phyloP scores from a whole-genome alignment of 2,329 filamentous ascomycete species.

The Aspergillus ibericus region DNA sequence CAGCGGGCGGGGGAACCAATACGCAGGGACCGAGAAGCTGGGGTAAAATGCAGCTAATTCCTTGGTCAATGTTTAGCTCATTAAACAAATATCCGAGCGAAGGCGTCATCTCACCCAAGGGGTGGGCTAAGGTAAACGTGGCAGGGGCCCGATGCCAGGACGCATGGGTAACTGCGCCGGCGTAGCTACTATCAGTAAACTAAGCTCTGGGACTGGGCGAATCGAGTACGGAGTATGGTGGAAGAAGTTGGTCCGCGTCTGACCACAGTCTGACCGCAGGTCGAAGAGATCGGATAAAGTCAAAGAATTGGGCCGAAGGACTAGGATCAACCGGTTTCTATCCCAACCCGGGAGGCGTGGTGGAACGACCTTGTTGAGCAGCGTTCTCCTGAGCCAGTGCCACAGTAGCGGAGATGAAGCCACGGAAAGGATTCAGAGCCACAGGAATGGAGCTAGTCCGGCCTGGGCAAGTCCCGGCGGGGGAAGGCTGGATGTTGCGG shows the following conservation, averaged over 20 bases:
- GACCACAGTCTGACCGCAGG: slow-evolving; percentile 3
- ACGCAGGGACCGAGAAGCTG: slow-evolving; percentile 15
- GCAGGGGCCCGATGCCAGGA: slow-evolving; percentile 1
- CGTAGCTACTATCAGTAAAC: no score
- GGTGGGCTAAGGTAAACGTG: background rate
- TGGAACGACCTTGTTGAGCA: background rate
- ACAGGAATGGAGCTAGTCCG: slow-evolving; percentile 11
- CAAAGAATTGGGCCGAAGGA: background rate
- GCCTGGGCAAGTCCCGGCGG: slow-evolving; percentile 32
- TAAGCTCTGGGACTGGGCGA: background rate
- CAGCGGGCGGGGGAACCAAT: slow-evolving; percentile 15
- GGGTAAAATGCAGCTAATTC: slow-evolving; percentile 18
- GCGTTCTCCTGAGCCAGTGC: background rate
- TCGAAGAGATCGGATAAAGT: slow-evolving; percentile 4
- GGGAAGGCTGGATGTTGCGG: slow-evolving; percentile 17
- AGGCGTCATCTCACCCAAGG: slow-evolving; percentile 20
- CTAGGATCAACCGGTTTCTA: background rate
- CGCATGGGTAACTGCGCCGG: background rate
- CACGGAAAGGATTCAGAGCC: slow-evolving; percentile 7
- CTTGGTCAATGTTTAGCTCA: slow-evolving; percentile 20
- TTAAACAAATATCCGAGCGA: slow-evolving; percentile 19
- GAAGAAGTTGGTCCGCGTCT: slow-evolving; percentile 8
- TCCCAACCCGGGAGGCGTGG: background rate
- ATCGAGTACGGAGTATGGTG: slow-evolving; percentile 5
- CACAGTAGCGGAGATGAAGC: slow-evolving; percentile 3